Evolutionary conservation across 768 basidiomycete genomes (phyloP).

Genomic region (Tricholoma sp.): DNA sequence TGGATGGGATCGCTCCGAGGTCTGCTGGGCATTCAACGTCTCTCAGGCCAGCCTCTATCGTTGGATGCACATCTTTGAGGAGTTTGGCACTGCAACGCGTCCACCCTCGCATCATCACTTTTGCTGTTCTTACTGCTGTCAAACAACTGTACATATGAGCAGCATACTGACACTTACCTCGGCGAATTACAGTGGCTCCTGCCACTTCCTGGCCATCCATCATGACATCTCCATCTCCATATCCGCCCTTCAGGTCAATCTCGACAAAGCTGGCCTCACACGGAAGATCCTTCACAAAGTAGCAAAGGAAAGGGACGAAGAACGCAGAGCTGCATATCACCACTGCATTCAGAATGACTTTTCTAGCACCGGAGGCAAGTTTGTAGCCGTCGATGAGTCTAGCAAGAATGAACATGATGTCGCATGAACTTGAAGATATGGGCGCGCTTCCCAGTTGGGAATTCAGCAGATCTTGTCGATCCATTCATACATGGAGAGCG

Average conservation of each 20-base stretch:
- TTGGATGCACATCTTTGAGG: slow-evolving; percentile 19
- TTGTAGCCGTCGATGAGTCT: slow-evolving; percentile 9
- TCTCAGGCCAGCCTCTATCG: slow-evolving; percentile 20
- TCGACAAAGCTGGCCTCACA: slow-evolving; percentile 5
- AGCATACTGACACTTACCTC: background rate
- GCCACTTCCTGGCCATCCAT: background rate
- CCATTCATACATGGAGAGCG: slow-evolving; percentile 1
- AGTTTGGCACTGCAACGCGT: slow-evolving; percentile 10
- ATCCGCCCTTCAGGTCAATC: background rate
- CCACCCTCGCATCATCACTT: slow-evolving; percentile 15
- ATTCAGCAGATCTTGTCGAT: slow-evolving; percentile 2
- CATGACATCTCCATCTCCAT: background rate
- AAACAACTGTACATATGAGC: background rate
- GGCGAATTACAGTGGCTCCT: background rate
- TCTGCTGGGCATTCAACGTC: slow-evolving; percentile 17
- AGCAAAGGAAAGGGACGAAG: slow-evolving; percentile 3
- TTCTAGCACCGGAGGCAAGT: slow-evolving; percentile 6
- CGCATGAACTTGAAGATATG: background rate
- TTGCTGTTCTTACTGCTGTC: slow-evolving; percentile 14
- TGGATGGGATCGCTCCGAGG: slow-evolving; percentile 17
- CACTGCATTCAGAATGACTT: slow-evolving; percentile 1
- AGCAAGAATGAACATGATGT: slow-evolving; percentile 9
- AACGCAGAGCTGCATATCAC: background rate
- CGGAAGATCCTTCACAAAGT: slow-evolving; percentile 5
- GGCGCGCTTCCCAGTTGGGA: background rate